Evolutionary conservation across 2,329 filamentous ascomycete species (phyloP).

Genomic region (Diplodia scrobiculata): DNA sequence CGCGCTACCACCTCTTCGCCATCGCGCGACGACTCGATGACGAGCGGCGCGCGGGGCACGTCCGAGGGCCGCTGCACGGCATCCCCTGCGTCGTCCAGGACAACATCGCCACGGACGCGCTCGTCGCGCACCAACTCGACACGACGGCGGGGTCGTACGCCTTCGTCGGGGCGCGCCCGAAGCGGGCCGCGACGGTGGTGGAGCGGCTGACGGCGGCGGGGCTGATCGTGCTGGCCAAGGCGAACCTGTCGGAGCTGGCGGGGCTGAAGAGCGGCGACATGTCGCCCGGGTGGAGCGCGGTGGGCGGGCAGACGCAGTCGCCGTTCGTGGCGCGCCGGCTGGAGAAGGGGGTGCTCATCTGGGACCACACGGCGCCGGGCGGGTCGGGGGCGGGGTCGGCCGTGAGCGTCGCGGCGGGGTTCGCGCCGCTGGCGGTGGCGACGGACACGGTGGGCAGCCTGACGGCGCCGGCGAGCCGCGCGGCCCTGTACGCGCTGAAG

Average conservation of each 20-base stretch:
- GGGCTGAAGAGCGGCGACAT: constrained; percentile 44
- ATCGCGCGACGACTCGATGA: constrained; percentile 46
- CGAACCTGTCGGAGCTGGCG: constrained; percentile 48
- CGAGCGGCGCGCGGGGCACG: constrained; percentile 43
- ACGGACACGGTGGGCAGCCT: constrained; percentile 48
- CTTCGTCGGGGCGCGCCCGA: constrained; percentile 44
- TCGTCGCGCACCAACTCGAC: constrained; percentile 41
- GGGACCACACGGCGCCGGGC: constrained; percentile 43
- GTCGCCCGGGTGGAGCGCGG: constrained; percentile 47
- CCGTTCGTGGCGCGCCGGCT: constrained; percentile 46
- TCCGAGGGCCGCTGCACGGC: constrained; percentile 47
- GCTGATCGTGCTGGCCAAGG: constrained; percentile 49
- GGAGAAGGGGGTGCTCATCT: constrained; percentile 42
- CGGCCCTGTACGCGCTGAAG: constrained; percentile 47
- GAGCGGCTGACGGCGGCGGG: constrained; percentile 44
- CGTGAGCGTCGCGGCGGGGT: constrained; percentile 46
- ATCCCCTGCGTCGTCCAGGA: constrained; percentile 50
- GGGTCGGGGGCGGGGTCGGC: constrained; percentile 46
- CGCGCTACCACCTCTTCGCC: constrained; percentile 42
- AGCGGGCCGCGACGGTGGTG: constrained; percentile 41
- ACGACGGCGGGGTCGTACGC: constrained; percentile 48
- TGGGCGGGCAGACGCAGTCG: constrained; percentile 45
- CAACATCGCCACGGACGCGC: constrained; percentile 45
- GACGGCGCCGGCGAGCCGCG: constrained; percentile 46
- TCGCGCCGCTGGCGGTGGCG: constrained; percentile 46